phyloP scores from a whole-genome alignment of 2,329 filamentous ascomycete genomes.

The Penicillium sp. region DNA sequence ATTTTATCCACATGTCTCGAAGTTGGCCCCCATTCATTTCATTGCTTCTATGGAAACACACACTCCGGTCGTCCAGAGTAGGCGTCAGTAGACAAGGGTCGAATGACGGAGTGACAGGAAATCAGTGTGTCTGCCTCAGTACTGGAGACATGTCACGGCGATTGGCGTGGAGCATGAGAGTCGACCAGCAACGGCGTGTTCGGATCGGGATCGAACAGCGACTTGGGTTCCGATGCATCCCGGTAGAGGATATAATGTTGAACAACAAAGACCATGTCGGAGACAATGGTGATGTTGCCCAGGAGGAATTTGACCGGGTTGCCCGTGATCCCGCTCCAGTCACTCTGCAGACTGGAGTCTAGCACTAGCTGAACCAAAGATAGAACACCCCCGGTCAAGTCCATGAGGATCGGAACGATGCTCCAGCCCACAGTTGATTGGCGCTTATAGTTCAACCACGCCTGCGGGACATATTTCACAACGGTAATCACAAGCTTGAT shows the following conservation, averaged over 20 bases:
- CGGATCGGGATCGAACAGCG: slow-evolving; percentile 13
- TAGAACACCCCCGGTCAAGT: slow-evolving; percentile 75
- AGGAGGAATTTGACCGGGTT: slow-evolving; percentile 89
- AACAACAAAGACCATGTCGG: slow-evolving; percentile 78
- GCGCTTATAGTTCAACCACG: slow-evolving; percentile 76
- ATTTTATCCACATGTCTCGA: too few species aligned
- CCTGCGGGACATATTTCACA: slow-evolving; percentile 90
- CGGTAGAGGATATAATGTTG: slow-evolving; percentile 85
- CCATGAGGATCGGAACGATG: slow-evolving; percentile 78
- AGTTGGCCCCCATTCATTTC: too few species aligned
- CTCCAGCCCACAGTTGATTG: slow-evolving; percentile 85
- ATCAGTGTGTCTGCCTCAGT: neutral
- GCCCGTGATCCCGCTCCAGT: slow-evolving; percentile 87
- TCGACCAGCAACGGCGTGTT: neutral
- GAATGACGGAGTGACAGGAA: too few species aligned
- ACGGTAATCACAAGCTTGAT: slow-evolving; percentile 86
- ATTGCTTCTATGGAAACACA: too few species aligned
- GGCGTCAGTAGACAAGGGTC: too few species aligned
- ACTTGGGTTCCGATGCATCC: slow-evolving; percentile 27
- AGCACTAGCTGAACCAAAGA: slow-evolving; percentile 78
- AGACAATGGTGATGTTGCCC: slow-evolving; percentile 79
- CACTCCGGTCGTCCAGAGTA: too few species aligned
- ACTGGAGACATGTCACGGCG: too few species aligned
- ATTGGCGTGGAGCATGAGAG: neutral
- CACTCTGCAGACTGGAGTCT: slow-evolving; percentile 77